Base-by-base conservation (phyloP, 148 eudicot genomes). In the Cornus suecica region DNA sequence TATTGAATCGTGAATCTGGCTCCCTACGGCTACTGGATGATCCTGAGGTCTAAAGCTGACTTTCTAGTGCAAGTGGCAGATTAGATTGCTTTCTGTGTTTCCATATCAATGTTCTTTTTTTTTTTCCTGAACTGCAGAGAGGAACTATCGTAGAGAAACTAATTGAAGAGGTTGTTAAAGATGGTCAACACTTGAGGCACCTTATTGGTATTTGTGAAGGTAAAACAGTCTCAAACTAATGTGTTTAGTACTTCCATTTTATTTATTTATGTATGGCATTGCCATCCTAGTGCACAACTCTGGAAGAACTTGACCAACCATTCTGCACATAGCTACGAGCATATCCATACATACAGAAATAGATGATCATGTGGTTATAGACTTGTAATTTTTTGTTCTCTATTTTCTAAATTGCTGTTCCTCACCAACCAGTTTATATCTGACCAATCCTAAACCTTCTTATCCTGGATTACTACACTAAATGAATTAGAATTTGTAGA, bases 1-100 rank as follows among this genome's bases (percentile, higher is more conserved):
- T 95, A 65, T 81, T 93, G 60, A 95, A 91, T 69, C 90, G 94
- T 45, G 89, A 84, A 51, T 84, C 97, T 80, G 94, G 93, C 65
- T 85, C 86, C 69, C 99, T 95, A 76, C 89, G 99, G 73, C 94
- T 95, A 81, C 80, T 95, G 78, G 99, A 95, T 87, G 99, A 95
- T 80, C 99, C 98, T 32, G 99, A 95, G 99, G 99, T 90, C 83
- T 37, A 23, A 56, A 4, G 25, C 45, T 51, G 56, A 70, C 63
- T 32, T 79, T 62, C 30, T 60, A 68, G 29, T 61, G 14, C 26
- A 69, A 54, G 63, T 31, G 26, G 68, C 73, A 58, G 42, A 56
- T 68, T 77, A 23, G 65, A 48, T 74, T 70, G 20, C 67, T 68
- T 23, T 69, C 24, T 72, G 48, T 29, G 32, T 34, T 41, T 51